These are phyloP conservation scores for Mayamaea pseudoterrestris DNA, from an alignment of 108 stramenopile species.

Conservation along the genomic window DNA sequence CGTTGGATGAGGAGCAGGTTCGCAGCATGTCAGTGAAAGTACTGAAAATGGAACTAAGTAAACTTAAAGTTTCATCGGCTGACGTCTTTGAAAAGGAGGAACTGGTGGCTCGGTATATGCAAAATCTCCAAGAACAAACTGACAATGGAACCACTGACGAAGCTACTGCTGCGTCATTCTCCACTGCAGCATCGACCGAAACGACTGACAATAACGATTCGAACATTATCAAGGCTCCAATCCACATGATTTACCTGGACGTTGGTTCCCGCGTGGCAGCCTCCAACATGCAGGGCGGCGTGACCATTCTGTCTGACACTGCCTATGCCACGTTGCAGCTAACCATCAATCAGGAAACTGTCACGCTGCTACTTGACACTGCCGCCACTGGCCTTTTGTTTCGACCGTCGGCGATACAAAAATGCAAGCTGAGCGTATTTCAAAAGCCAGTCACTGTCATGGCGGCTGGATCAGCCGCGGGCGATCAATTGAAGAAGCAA, in stretches of 20 bases:
- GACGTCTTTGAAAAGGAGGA: conserved; percentile 75
- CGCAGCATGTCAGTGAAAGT: conserved; percentile 42
- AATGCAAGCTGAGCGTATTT: conserved; percentile 21
- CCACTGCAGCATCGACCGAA: background rate
- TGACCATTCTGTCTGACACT: conserved; percentile 22
- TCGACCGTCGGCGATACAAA: conserved; percentile 31
- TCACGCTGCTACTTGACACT: conserved; percentile 65
- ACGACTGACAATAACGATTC: background rate
- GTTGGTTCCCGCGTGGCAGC: conserved; percentile 24
- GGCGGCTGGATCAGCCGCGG: conserved; percentile 37
- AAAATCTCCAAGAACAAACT: no score
- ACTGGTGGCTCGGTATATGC: conserved; percentile 52
- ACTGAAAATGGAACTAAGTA: conserved; percentile 47
- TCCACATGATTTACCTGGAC: conserved; percentile 28
- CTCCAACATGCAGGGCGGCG: conserved; percentile 22
- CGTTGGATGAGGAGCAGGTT: no score
- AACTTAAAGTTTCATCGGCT: conserved; percentile 21
- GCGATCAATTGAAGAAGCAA: no score
- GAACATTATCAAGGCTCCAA: conserved; percentile 7
- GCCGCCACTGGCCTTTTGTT: conserved; percentile 67
- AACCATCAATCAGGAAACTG: conserved; percentile 10
- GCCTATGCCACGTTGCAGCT: conserved; percentile 38
- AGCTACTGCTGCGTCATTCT: no score
- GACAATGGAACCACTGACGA: no score
- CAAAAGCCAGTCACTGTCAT: conserved; percentile 48